Evolutionary conservation across 2,329 filamentous ascomycete genomes (phyloP).

Genomic region (Sporothrix mexicana): DNA sequence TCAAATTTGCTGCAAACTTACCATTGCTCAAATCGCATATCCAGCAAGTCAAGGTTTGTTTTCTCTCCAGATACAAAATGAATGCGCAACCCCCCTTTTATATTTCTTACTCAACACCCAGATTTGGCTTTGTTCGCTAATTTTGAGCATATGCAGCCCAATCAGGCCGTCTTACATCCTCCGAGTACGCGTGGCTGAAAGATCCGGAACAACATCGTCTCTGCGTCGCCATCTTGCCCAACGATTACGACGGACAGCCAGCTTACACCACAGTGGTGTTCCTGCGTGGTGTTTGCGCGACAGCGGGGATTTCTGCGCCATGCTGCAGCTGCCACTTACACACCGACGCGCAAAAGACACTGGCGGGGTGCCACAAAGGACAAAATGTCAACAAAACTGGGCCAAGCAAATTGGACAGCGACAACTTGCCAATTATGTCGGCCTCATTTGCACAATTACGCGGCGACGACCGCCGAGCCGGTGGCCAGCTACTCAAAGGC

Average conservation of each 20-base stretch:
- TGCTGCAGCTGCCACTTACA: not conserved
- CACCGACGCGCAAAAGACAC: not conserved
- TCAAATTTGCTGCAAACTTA: not conserved
- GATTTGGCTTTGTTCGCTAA: not conserved
- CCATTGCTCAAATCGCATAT: not conserved
- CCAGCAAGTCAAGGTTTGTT: not conserved
- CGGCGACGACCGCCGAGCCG: not conserved
- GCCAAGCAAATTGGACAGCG: not conserved
- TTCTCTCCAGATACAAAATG: not conserved
- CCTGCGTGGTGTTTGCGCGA: not conserved
- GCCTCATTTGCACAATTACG: not conserved
- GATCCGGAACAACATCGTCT: not conserved
- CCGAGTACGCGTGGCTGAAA: not conserved
- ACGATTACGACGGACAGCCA: not conserved
- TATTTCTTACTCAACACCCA: not conserved
- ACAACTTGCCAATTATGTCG: constrained; percentile 7
- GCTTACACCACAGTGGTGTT: not conserved
- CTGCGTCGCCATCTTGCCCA: not conserved
- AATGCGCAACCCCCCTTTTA: not conserved
- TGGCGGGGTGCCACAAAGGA: not conserved
- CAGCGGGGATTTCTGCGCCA: not conserved
- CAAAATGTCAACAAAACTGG: not conserved
- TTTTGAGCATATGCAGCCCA: too few species aligned
- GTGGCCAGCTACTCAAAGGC: constrained; percentile 4
- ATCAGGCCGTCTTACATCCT: not conserved